A percentile compares a stretch with the other conserved stretches of the same genome.
Conservation (phyloP, 2,329 filamentous ascomycete genomes). For the Rutstroemia sp. region DNA sequence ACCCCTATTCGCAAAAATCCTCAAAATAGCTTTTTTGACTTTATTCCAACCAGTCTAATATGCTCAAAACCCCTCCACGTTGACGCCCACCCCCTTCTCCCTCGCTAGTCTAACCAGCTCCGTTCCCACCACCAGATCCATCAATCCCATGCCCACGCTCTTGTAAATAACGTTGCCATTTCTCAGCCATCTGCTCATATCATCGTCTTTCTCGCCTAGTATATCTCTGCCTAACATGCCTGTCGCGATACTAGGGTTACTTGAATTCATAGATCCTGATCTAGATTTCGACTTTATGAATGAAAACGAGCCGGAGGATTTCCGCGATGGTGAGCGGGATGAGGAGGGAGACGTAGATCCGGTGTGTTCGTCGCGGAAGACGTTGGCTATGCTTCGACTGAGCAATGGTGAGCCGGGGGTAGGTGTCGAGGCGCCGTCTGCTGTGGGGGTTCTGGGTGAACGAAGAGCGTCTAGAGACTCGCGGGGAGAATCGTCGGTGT, state of each 20-base stretch:
- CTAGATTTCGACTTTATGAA: constrained; percentile 10
- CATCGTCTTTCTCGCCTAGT: constrained; percentile 36
- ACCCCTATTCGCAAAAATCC: too few species aligned
- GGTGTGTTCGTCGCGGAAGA: background rate
- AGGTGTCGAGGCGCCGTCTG: background rate
- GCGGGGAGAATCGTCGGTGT: constrained; percentile 9
- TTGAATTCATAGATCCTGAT: constrained; percentile 9
- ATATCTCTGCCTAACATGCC: constrained; percentile 14
- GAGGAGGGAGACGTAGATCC: background rate
- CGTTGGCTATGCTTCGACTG: background rate
- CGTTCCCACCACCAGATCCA: constrained; percentile 57
- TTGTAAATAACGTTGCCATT: constrained; percentile 62
- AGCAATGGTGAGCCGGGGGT: background rate
- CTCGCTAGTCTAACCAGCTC: constrained; percentile 50
- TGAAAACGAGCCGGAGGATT: constrained; percentile 16
- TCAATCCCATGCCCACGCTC: constrained; percentile 57
- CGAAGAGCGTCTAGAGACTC: background rate
- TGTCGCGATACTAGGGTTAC: constrained; percentile 11
- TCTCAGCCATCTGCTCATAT: constrained; percentile 48
- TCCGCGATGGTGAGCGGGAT: constrained; percentile 13
- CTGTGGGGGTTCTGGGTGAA: background rate
- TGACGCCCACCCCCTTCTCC: constrained; percentile 46
- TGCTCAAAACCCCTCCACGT: constrained; percentile 43
- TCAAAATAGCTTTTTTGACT: background rate
- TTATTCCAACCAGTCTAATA: background rate